Percentiles rank a stretch among this genome's conserved stretches.
Conservation (phyloP, 345 rosid species). For the Atalantia buxifolia region DNA sequence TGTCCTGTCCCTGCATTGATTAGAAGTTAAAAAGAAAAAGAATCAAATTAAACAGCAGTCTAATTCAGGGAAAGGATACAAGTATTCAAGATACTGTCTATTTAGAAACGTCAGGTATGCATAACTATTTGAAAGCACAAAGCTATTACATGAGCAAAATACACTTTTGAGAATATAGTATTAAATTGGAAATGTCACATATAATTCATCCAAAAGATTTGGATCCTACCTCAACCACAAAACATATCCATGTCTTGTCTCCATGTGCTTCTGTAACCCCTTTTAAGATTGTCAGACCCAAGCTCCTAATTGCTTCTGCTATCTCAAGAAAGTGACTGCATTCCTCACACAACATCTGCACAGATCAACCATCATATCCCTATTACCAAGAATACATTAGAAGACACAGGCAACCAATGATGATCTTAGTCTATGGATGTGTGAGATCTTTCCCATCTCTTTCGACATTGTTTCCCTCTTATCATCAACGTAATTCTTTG, state of each 20-base stretch:
- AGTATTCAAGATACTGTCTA: neutral
- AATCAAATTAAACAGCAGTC: neutral
- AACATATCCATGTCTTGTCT: conserved; percentile 81
- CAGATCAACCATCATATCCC: conserved; percentile 19
- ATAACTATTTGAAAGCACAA: neutral
- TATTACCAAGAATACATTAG: neutral
- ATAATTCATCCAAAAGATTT: conserved; percentile 14
- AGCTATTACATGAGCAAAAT: neutral
- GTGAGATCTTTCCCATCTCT: neutral
- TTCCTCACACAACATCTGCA: conserved; percentile 93
- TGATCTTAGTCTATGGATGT: neutral
- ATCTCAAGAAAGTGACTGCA: conserved; percentile 92
- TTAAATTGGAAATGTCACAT: neutral
- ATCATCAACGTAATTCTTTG: neutral
- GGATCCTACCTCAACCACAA: conserved; percentile 79
- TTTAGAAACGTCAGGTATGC: neutral
- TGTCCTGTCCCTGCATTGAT: conserved; percentile 65
- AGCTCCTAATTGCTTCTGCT: conserved; percentile 77
- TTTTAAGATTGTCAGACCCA: conserved; percentile 83
- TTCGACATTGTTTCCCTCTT: neutral
- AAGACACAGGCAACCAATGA: neutral
- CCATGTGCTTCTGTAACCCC: conserved; percentile 78
- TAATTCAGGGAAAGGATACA: neutral
- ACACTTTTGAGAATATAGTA: neutral
- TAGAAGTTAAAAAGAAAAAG: conserved; percentile 10